Evolutionary conservation across 176 grass and related monocot species (phyloP).

Genomic region (Triticum urartu): DNA sequence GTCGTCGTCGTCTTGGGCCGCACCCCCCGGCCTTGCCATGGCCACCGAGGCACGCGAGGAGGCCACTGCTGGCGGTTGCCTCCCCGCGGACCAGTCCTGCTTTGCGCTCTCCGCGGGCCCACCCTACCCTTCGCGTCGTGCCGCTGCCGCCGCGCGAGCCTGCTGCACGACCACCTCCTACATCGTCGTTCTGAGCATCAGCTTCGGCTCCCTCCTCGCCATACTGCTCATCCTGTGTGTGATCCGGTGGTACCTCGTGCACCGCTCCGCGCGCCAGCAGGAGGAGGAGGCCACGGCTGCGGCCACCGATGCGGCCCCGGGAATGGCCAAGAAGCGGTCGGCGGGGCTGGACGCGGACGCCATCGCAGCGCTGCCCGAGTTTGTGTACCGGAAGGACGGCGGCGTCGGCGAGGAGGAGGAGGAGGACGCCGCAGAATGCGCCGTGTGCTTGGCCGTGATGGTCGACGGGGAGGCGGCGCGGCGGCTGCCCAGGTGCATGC

Average conservation of each 20-base stretch:
- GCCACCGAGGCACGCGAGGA: not conserved
- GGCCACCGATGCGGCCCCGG: not conserved
- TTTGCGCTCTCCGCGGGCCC: constrained; percentile 17
- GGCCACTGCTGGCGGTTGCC: constrained; percentile 13
- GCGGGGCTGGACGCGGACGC: constrained; percentile 35
- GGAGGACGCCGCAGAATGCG: constrained; percentile 37
- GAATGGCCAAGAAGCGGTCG: constrained; percentile 22
- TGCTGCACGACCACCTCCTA: constrained; percentile 47
- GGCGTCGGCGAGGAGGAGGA: not conserved
- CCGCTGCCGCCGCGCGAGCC: not conserved
- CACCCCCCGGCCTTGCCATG: not conserved
- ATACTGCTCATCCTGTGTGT: constrained; percentile 38
- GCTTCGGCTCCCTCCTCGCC: constrained; percentile 47
- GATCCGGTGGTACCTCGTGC: constrained; percentile 50
- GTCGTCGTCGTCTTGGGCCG: not conserved
- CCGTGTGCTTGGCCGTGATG: constrained; percentile 45
- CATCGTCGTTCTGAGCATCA: constrained; percentile 43
- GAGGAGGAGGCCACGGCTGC: not conserved
- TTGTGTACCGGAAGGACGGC: constrained; percentile 4
- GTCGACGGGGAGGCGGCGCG: constrained; percentile 41
- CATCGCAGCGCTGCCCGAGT: constrained; percentile 45
- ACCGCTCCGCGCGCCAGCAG: not conserved
- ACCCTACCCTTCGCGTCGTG: not conserved
- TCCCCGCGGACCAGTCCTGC: constrained; percentile 47
- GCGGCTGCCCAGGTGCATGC: constrained; percentile 54